Percentiles rank a stretch among this genome's conserved stretches.
phyloP scores from a whole-genome alignment of 2,329 filamentous ascomycete genomes.

The Beauveria caledonica region DNA sequence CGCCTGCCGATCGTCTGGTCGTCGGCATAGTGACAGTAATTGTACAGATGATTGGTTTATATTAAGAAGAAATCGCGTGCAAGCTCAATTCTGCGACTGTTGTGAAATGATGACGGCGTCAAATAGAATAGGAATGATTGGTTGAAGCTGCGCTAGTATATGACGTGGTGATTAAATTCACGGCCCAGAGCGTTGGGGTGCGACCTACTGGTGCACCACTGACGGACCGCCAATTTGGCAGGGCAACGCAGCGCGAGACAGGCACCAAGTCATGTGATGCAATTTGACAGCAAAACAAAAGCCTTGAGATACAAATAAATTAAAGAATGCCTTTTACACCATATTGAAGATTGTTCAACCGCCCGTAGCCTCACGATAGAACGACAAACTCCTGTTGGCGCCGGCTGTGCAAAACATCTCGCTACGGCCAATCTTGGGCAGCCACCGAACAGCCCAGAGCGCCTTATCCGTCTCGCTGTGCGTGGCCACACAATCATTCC shows the following conservation, averaged over 20 bases:
- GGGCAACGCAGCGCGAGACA: conserved; percentile 42
- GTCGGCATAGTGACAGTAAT: conserved; percentile 32
- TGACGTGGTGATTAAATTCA: conserved; percentile 9
- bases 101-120: neutral
- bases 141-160: neutral
- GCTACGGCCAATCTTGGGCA: conserved; percentile 61
- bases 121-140: neutral
- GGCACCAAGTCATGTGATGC: conserved; percentile 41
- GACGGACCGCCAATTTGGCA: conserved; percentile 31
- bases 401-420: conserved; percentile 74
- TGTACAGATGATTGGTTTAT: neutral
- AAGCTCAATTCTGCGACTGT: neutral
- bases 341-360: conserved; percentile 18
- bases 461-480: conserved; percentile 83
- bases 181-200: neutral
- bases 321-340: neutral
- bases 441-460: conserved; percentile 77
- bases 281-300: neutral
- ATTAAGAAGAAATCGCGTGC: neutral
- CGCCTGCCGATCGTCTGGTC: conserved; percentile 40
- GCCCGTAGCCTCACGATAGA: conserved; percentile 79
- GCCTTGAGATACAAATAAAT: neutral
- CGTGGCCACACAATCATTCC: conserved; percentile 78
- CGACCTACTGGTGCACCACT: neutral
- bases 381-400: conserved; percentile 65